Percentiles rank a stretch among this genome's conserved stretches.
Evolutionary conservation across 75 land plant species (phyloP).

Genomic region (Sequoia sempervirens): DNA sequence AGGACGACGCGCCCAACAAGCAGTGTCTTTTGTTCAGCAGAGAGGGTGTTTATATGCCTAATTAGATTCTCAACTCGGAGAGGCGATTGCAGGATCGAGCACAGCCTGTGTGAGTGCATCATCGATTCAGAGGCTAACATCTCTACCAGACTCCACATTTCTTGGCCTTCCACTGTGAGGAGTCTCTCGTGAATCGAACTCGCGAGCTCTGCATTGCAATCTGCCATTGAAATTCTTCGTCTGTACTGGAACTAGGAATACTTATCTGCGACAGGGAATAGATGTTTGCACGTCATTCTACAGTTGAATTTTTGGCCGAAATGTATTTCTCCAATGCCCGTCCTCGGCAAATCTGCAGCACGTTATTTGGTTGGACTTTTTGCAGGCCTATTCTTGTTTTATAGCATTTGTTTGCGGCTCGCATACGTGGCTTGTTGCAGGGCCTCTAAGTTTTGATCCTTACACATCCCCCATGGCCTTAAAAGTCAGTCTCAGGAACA

Average conservation of each 20-base stretch:
- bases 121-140: background rate
- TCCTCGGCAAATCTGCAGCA: background rate
- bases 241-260: background rate
- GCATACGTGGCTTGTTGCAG: background rate
- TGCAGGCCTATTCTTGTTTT: background rate
- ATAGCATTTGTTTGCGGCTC: background rate
- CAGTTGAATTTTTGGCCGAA: background rate
- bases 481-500: too few species aligned
- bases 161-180: background rate
- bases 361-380: background rate
- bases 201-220: background rate
- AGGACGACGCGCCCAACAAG: slow-evolving; percentile 7
- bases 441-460: background rate
- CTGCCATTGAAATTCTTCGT: background rate
- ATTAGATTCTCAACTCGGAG: background rate
- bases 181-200: background rate
- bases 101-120: background rate
- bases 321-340: background rate
- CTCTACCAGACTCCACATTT: background rate
- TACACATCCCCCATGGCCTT: too few species aligned
- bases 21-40: background rate
- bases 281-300: background rate
- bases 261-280: background rate
- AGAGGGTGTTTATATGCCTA: background rate
- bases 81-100: background rate